Conservation (phyloP, 441 rosid genomes). For the Gossypium schwendimanii region DNA sequence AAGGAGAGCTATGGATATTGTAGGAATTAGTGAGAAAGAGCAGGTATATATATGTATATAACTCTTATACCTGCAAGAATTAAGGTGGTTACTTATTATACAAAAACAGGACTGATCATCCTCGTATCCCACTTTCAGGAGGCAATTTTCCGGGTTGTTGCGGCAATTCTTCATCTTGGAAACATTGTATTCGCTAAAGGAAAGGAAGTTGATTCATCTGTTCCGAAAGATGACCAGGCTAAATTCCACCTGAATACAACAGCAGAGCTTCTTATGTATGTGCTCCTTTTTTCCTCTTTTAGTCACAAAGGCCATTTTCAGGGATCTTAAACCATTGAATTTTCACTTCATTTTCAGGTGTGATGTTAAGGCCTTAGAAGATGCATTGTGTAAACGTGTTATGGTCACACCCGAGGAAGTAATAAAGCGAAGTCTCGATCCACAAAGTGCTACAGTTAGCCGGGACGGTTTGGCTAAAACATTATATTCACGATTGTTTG, state of each 20-base stretch:
- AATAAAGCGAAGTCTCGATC: constrained; percentile 17
- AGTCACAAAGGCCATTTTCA: not conserved
- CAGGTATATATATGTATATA: constrained; percentile 45
- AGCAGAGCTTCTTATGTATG: constrained; percentile 87
- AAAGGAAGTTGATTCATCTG: constrained; percentile 77
- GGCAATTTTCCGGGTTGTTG: constrained; percentile 93
- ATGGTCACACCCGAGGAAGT: constrained; percentile 37
- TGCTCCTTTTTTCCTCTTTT: not conserved
- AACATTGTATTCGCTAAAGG: constrained; percentile 73
- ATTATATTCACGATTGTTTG: constrained; percentile 16
- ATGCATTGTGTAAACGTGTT: constrained; percentile 18
- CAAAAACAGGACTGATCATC: constrained; percentile 4
- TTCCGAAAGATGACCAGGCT: constrained; percentile 67
- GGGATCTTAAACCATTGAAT: constrained; percentile 15
- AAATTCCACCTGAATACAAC: constrained; percentile 79
- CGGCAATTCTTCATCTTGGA: constrained; percentile 84
- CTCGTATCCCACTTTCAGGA: constrained; percentile 42
- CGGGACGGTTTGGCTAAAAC: constrained; percentile 61
- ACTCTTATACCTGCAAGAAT: not conserved
- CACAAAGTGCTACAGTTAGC: constrained; percentile 13
- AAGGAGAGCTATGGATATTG: constrained; percentile 72
- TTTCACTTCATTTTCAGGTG: constrained; percentile 9
- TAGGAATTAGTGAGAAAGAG: constrained; percentile 80
- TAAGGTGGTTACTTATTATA: constrained; percentile 2
- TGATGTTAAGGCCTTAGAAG: constrained; percentile 17